Conservation (phyloP, 371 early-diverging fungal genomes). For the Globomyces sp. region DNA sequence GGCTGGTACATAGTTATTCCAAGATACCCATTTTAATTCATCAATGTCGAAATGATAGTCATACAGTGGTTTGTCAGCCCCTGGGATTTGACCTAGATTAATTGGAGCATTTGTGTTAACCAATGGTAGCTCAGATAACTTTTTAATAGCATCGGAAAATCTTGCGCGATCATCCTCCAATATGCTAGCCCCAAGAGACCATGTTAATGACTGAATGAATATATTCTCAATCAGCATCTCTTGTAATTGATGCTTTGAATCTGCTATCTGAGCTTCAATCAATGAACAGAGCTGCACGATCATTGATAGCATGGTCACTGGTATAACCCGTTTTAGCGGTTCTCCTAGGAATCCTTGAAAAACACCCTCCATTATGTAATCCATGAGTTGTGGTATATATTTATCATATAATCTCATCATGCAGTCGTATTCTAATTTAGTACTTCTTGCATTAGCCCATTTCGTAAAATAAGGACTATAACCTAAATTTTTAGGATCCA, state of each 20-base stretch:
- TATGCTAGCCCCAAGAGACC: constrained; percentile 55
- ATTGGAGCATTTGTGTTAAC: constrained; percentile 44
- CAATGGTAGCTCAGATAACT: constrained; percentile 51
- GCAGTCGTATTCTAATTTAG: constrained; percentile 41
- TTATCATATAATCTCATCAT: constrained; percentile 45
- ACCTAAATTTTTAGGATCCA: constrained; percentile 59
- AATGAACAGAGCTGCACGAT: constrained; percentile 48
- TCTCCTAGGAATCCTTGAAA: constrained; percentile 51
- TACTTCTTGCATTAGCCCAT: constrained; percentile 45
- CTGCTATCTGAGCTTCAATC: constrained; percentile 44
- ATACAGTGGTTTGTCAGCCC: constrained; percentile 50
- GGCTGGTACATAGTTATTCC: constrained; percentile 52
- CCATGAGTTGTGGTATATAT: constrained; percentile 47
- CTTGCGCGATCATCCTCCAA: constrained; percentile 51
- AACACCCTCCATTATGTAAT: constrained; percentile 50
- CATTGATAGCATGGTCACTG: constrained; percentile 47
- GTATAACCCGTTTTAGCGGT: constrained; percentile 49
- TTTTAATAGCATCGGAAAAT: constrained; percentile 56
- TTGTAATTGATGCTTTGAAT: constrained; percentile 36
- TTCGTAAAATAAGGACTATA: constrained; percentile 49
- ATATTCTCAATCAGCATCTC: constrained; percentile 46
- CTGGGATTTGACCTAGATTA: constrained; percentile 53
- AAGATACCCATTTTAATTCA: constrained; percentile 51
- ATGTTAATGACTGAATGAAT: constrained; percentile 51
- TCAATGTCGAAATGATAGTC: constrained; percentile 54